These are phyloP conservation scores for Mrakia blollopis DNA, from an alignment of 768 basidiomycete species.

Conservation along the genomic window DNA sequence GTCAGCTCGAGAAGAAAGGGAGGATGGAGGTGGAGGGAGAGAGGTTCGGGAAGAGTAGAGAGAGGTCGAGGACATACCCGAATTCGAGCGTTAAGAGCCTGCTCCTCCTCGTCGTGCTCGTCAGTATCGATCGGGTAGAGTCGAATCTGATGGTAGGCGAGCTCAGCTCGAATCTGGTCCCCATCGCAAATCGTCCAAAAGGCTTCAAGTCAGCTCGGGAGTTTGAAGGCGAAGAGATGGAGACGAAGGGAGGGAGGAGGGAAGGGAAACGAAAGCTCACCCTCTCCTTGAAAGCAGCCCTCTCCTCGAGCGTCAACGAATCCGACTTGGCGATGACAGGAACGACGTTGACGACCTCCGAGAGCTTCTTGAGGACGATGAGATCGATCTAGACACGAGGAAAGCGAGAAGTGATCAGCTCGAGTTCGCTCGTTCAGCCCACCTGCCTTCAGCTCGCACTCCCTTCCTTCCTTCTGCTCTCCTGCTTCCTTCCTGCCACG, in stretches of 20 bases:
- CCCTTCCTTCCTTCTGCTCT: not conserved
- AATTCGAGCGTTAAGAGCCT: conserved; percentile 81
- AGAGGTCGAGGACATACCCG: conserved; percentile 59
- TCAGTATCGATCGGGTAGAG: conserved; percentile 96
- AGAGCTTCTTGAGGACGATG: conserved; percentile 97
- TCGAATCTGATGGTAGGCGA: conserved; percentile 84
- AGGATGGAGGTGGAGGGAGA: not conserved
- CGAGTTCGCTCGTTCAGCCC: not conserved
- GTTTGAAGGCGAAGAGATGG: not conserved
- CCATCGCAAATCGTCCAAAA: too few species aligned
- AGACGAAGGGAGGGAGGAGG: not conserved
- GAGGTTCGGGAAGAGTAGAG: not conserved
- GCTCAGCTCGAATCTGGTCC: conserved; percentile 91
- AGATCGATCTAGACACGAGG: conserved; percentile 64
- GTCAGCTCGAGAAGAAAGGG: not conserved
- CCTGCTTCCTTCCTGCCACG: too few species aligned
- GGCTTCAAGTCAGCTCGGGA: not conserved
- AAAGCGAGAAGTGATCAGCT: not conserved
- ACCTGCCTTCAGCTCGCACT: not conserved
- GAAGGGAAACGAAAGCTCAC: conserved; percentile 46
- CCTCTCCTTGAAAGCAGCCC: conserved; percentile 86
- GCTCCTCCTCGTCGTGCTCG: conserved; percentile 88
- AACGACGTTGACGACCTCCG: conserved; percentile 97
- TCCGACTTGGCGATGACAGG: conserved; percentile 99
- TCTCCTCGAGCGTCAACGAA: conserved; percentile 86